Evolutionary conservation across 441 rosid species (phyloP).

Genomic region (Eutrema salsugineum): DNA sequence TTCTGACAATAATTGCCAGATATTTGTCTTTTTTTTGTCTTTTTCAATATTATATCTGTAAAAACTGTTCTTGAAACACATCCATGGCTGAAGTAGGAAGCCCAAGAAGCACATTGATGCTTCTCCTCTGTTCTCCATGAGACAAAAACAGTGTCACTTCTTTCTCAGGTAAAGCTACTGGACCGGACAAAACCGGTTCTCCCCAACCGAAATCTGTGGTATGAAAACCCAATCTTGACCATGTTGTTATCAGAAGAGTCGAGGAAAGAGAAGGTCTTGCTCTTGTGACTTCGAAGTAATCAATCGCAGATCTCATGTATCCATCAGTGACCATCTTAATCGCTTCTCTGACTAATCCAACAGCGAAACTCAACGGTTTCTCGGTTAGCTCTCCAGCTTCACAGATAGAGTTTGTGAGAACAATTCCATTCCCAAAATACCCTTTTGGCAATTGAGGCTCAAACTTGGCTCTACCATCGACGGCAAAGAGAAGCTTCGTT

Average conservation of each 20-base stretch:
- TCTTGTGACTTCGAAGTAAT: slow-evolving; percentile 79
- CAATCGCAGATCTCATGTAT: slow-evolving; percentile 88
- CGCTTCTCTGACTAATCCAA: slow-evolving; percentile 61
- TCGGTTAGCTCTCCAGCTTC: slow-evolving; percentile 58
- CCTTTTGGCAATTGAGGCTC: slow-evolving; percentile 73
- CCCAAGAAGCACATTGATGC: slow-evolving; percentile 81
- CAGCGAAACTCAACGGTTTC: slow-evolving; percentile 53
- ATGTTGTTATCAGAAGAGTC: slow-evolving; percentile 71
- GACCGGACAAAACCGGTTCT: slow-evolving; percentile 71
- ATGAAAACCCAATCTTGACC: slow-evolving; percentile 76
- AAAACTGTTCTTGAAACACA: slow-evolving; percentile 53
- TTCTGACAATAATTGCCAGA: slow-evolving; percentile 12
- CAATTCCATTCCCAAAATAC: slow-evolving; percentile 83
- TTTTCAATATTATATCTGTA: slow-evolving; percentile 28
- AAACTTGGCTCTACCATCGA: slow-evolving; percentile 71
- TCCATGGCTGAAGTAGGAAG: slow-evolving; percentile 79
- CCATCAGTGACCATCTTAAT: slow-evolving; percentile 66
- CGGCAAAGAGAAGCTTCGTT: slow-evolving; percentile 79
- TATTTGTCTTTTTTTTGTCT: neutral
- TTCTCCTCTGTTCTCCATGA: slow-evolving; percentile 71
- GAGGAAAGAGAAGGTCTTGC: slow-evolving; percentile 79
- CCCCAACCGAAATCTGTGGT: slow-evolving; percentile 92
- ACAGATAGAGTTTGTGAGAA: slow-evolving; percentile 56
- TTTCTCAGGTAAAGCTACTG: slow-evolving; percentile 85
- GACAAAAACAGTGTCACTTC: slow-evolving; percentile 84